Percentiles rank a stretch among this genome's conserved stretches.
These are phyloP conservation scores for Penicillium palitans DNA, from an alignment of 2,329 filamentous ascomycete genomes.

Conservation along the genomic window DNA sequence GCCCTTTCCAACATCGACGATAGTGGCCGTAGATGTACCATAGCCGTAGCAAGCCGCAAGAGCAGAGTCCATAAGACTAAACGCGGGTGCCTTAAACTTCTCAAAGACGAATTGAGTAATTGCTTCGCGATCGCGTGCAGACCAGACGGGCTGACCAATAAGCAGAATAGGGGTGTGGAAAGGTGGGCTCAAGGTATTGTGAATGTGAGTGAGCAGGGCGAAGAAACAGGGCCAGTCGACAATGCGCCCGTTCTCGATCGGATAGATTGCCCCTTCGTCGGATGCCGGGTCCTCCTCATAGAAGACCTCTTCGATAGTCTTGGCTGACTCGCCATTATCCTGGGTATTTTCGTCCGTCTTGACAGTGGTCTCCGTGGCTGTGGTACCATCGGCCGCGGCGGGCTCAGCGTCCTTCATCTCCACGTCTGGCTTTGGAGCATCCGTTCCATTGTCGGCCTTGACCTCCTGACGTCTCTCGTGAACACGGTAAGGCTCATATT, in stretches of 20 bases:
- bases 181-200: constrained; percentile 82
- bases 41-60: constrained; percentile 80
- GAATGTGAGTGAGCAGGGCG: constrained; percentile 87
- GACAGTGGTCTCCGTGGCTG: constrained; percentile 25
- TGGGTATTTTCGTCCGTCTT: constrained; percentile 28
- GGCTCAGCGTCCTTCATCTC: constrained; percentile 48
- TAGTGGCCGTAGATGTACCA: constrained; percentile 75
- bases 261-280: constrained; percentile 86
- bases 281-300: constrained; percentile 89
- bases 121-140: constrained; percentile 78
- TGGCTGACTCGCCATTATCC: constrained; percentile 30
- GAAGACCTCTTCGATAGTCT: constrained; percentile 53
- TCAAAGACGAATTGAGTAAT: constrained; percentile 96
- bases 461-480: constrained; percentile 50
- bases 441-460: constrained; percentile 29
- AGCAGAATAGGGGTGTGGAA: constrained; percentile 94
- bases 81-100: constrained; percentile 90
- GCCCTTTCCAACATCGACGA: constrained; percentile 86
- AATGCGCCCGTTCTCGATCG: constrained; percentile 77
- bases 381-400: constrained; percentile 17
- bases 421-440: constrained; percentile 41
- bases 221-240: constrained; percentile 91
- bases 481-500: constrained; percentile 80
- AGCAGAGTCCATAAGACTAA: constrained; percentile 86
- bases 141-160: constrained; percentile 87